Base-by-base conservation (phyloP, 108 stramenopile genomes). In the Cyclostephanos invisitatus region DNA sequence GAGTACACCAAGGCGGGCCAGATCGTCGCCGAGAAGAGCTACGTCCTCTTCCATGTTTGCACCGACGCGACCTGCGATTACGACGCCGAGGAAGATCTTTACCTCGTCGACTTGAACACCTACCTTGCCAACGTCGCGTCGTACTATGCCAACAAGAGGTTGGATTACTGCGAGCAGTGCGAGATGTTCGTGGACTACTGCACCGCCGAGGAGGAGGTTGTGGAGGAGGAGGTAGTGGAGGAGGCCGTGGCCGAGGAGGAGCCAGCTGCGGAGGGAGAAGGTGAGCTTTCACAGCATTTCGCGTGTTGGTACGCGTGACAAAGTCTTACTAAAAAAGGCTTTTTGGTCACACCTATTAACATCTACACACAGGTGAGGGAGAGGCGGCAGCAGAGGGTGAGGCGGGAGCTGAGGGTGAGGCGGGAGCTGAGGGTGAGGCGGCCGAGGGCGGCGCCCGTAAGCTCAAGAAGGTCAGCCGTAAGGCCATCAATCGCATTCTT, bases 81-180 rank as follows among this genome's bases (percentile, higher is more conserved):
- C 20, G 78, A 77, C 15, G 37, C 42, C 20, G 77, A 81, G 17
- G 58, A 75, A n/a, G 80, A 72, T 58, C 50, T 74, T n/a, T 80
- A 81, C 68, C 75, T 84, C 46, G 72, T 78, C 38, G 72, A 81
- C 40, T 64, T 84, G 38, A 7, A 72, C 20, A 73, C 79, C 12
- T 84, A 78, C 55, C 37, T 84, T 35, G 38, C 40, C 0, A 78
- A 67, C 38, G 67, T 78, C 27, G 77, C 72, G 42, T 25, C 55
- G 21, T 70, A 74, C 46, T 64, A 80, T 18, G 74, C 74, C 59
- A 81, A 74, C 54, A 72, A 81, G 63, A 63, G 60, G 38, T 51
- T 21, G 20, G 72, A 75, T 25, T 84, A 78, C 51, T 84, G 84
- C 64, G 67, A 70, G 25, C 67, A 72, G 22, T 84, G 84, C 63